phyloP scores from a whole-genome alignment of 2,329 filamentous ascomycete species.

The Fusarium agapanthi region DNA sequence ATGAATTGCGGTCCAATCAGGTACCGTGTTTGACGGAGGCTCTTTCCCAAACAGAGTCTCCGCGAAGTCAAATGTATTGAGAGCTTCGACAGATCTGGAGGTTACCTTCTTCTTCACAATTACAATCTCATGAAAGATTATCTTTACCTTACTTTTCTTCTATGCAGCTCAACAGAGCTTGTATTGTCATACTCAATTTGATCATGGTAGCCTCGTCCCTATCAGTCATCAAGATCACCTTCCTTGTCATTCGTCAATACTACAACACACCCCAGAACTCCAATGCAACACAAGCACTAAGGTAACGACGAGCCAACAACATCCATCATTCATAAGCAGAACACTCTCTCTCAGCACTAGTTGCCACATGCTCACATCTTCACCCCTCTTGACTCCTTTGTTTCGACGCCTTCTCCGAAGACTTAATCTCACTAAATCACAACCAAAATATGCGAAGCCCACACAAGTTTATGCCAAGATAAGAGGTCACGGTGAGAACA shows the following conservation, averaged over 20 bases:
- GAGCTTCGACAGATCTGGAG: not conserved
- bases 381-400: not conserved
- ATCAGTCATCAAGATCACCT: not conserved
- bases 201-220: not conserved
- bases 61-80: not conserved
- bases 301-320: not conserved
- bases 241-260: not conserved
- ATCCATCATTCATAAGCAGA: not conserved
- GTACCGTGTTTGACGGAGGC: not conserved
- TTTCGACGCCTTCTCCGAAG: not conserved
- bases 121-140: not conserved
- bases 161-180: not conserved
- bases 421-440: not conserved
- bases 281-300: not conserved
- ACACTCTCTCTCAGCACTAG: not conserved
- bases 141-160: not conserved
- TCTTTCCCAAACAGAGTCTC: not conserved
- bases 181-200: not conserved
- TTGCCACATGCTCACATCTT: not conserved
- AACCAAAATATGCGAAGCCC: constrained; percentile 15
- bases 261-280: not conserved
- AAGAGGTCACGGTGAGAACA: constrained; percentile 19
- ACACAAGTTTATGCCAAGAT: constrained; percentile 15
- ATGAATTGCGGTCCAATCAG: not conserved
- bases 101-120: not conserved